phyloP scores from a whole-genome alignment of 768 basidiomycete species.

The Solioccasus polychromus region DNA sequence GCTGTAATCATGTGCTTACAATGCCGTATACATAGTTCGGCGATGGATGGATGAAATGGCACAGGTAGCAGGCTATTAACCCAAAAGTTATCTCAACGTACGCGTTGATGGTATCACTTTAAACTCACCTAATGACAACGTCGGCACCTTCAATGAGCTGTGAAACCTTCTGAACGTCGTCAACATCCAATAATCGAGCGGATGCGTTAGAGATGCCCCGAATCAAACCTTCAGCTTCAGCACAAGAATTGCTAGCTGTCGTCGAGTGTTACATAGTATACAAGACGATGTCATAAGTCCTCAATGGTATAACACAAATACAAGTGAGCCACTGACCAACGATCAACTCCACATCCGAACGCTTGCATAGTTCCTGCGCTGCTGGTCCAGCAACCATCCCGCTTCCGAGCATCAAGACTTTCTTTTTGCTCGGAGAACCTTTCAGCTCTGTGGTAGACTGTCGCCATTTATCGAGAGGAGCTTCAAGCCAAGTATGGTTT shows the following conservation, averaged over 20 bases:
- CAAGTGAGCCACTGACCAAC: conserved; percentile 58
- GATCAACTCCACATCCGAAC: conserved; percentile 62
- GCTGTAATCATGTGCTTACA: conserved; percentile 84
- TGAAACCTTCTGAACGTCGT: conserved; percentile 42
- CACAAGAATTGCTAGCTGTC: conserved; percentile 69
- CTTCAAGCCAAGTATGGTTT: conserved; percentile 57
- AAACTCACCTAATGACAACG: conserved; percentile 75
- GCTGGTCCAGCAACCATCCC: conserved; percentile 97
- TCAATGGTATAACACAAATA: conserved; percentile 6
- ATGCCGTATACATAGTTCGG: conserved; percentile 67
- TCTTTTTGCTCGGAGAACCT: conserved; percentile 44
- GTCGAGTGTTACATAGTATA: conserved; percentile 7
- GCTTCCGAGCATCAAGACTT: conserved; percentile 79
- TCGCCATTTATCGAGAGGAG: conserved; percentile 46
- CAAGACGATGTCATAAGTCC: conserved; percentile 17
- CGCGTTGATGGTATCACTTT: not conserved
- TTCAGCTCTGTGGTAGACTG: conserved; percentile 4
- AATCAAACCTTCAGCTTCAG: conserved; percentile 52
- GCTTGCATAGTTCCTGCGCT: conserved; percentile 65
- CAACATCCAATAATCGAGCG: conserved; percentile 59
- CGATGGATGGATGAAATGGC: conserved; percentile 65
- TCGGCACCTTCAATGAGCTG: conserved; percentile 63
- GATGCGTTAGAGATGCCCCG: conserved; percentile 47
- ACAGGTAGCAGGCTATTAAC: conserved; percentile 72
- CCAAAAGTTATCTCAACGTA: not conserved